Evolutionary conservation across 495 filamentous ascomycete genomes (phyloP).

Genomic region (Xylaria castorea): DNA sequence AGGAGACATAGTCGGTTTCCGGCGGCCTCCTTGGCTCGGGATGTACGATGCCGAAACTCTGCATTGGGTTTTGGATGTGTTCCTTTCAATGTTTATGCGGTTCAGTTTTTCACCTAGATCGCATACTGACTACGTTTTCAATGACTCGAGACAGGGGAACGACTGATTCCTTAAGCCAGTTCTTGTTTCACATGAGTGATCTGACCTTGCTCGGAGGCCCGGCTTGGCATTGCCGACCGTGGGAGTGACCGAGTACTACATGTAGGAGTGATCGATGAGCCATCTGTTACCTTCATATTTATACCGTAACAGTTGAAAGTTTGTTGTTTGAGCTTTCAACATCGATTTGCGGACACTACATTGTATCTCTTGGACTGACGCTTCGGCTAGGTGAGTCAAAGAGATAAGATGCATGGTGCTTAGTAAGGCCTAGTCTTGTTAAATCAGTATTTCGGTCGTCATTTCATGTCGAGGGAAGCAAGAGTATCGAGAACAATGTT

Average conservation of each 20-base stretch:
- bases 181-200: background rate
- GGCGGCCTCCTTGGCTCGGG: background rate
- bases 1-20: constrained; percentile 4
- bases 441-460: background rate
- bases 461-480: background rate
- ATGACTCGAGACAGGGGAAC: background rate
- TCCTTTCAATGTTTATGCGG: background rate
- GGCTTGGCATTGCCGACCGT: constrained; percentile 12
- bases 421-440: background rate
- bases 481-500: no score
- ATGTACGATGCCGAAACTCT: background rate
- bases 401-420: background rate
- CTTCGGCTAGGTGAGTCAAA: no score
- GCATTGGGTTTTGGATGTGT: background rate
- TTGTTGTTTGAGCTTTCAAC: background rate
- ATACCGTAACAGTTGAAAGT: background rate
- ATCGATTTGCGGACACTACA: background rate
- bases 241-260: background rate
- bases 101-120: background rate
- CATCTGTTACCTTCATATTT: no score
- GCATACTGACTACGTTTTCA: background rate
- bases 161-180: background rate
- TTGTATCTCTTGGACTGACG: no score
- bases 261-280: no score
- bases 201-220: background rate